Percentiles rank a stretch among this genome's conserved stretches.
phyloP scores from a whole-genome alignment of 371 early-diverging fungal species.

The Sporodiniella umbellata region DNA sequence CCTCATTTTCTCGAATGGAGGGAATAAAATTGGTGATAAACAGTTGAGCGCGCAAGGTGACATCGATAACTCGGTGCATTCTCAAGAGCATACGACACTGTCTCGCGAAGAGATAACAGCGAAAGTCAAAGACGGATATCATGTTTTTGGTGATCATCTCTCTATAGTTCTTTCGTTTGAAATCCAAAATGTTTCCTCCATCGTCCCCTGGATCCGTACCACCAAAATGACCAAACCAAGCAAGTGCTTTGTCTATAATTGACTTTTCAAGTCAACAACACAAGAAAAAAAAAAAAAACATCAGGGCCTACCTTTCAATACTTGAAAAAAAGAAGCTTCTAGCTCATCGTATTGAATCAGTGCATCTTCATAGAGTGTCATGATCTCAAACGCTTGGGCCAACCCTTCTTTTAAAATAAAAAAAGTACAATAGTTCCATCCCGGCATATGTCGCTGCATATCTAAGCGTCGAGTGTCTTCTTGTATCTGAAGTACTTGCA shows the following conservation, averaged over 20 bases:
- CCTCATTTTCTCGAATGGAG: conserved; percentile 69
- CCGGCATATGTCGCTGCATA: conserved; percentile 89
- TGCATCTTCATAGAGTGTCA: conserved; percentile 86
- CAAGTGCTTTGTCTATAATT: conserved; percentile 63
- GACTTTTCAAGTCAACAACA: no score
- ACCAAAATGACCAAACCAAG: conserved; percentile 94
- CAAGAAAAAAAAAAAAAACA: no score
- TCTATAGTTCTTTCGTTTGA: conserved; percentile 78
- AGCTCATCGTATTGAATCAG: conserved; percentile 93
- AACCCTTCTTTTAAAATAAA: conserved; percentile 92
- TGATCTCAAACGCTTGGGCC: conserved; percentile 82
- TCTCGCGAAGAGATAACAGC: conserved; percentile 88
- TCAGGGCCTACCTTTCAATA: conserved; percentile 58
- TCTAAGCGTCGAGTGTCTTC: conserved; percentile 89
- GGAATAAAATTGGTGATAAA: conserved; percentile 75
- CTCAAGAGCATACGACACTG: conserved; percentile 78
- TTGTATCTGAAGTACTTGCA: conserved; percentile 75
- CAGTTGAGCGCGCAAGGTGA: conserved; percentile 65
- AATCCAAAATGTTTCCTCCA: conserved; percentile 76
- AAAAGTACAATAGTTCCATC: conserved; percentile 97
- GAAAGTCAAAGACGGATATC: conserved; percentile 93
- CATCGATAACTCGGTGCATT: conserved; percentile 63
- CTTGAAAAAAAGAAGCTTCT: conserved; percentile 89
- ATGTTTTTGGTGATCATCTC: conserved; percentile 84
- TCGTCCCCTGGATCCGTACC: conserved; percentile 83